Evolutionary conservation across 805 yeast genomes (phyloP).

Genomic region (Priceomyces haplophilus): DNA sequence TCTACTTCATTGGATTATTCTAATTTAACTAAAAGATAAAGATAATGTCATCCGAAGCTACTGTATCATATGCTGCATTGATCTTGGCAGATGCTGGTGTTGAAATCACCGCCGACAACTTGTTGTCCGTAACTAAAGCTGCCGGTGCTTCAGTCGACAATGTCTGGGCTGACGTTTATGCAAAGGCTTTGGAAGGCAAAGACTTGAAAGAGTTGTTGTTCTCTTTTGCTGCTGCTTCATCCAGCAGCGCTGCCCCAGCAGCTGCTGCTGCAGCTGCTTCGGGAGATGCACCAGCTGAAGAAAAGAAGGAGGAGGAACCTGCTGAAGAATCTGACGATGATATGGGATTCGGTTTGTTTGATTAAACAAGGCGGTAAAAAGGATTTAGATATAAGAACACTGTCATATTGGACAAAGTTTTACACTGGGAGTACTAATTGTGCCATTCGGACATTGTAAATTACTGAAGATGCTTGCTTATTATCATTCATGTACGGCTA

Average conservation of each 20-base stretch:
- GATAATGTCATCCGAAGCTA: conserved; percentile 83
- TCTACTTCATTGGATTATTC: neutral
- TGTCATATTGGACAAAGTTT: neutral
- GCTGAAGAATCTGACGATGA: conserved; percentile 73
- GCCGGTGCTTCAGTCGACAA: conserved; percentile 79
- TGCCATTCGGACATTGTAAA: neutral
- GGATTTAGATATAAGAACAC: neutral
- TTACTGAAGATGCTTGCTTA: neutral
- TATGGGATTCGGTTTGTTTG: conserved; percentile 98
- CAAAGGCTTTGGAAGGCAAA: conserved; percentile 84
- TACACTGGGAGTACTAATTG: neutral
- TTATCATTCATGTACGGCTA: neutral
- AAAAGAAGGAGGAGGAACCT: conserved; percentile 61
- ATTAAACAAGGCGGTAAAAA: conserved; percentile 49
- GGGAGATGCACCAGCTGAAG: conserved; percentile 69
- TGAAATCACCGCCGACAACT: conserved; percentile 87
- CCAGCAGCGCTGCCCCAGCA: conserved; percentile 35
- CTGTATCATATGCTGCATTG: conserved; percentile 97
- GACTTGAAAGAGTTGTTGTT: conserved; percentile 74
- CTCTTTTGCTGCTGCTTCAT: conserved; percentile 50
- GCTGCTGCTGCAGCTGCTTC: conserved; percentile 52
- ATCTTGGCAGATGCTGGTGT: conserved; percentile 96
- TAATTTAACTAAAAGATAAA: neutral
- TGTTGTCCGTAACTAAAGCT: conserved; percentile 70
- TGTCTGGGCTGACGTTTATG: conserved; percentile 85